Conservation (phyloP, 768 basidiomycete species). For the Lepiota subincarnata region DNA sequence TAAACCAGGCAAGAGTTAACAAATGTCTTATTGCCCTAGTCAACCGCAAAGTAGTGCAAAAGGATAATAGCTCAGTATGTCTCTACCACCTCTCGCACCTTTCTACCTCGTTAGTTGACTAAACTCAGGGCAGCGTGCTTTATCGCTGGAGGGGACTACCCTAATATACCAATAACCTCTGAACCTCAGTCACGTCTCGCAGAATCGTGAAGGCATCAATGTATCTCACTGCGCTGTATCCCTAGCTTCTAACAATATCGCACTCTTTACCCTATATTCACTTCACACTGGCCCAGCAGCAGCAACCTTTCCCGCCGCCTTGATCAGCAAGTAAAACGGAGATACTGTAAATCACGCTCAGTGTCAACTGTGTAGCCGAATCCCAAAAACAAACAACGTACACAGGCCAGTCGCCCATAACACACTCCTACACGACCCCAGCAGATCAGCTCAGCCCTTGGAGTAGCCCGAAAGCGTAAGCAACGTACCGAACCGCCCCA, state of each 20-base stretch:
- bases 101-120: not conserved
- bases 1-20: conserved; percentile 88
- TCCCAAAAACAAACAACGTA: too few species aligned
- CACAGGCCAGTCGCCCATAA: too few species aligned
- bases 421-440: too few species aligned
- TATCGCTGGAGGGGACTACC: conserved; percentile 60
- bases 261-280: not conserved
- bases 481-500: conserved; percentile 6
- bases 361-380: too few species aligned
- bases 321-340: not conserved
- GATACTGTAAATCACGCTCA: too few species aligned
- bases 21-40: conserved; percentile 92
- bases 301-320: too few species aligned
- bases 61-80: conserved; percentile 62
- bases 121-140: conserved; percentile 49
- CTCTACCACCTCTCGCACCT: not conserved
- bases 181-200: too few species aligned
- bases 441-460: too few species aligned
- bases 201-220: too few species aligned
- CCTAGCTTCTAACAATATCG: not conserved
- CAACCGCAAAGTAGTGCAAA: conserved; percentile 77
- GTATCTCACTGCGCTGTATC: not conserved
- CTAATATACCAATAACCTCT: conserved; percentile 4
- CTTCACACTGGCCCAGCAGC: not conserved
- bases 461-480: too few species aligned